These are phyloP conservation scores for Eucalyptus pauciflora DNA, from an alignment of 345 rosid genomes.

Conservation along the genomic window DNA sequence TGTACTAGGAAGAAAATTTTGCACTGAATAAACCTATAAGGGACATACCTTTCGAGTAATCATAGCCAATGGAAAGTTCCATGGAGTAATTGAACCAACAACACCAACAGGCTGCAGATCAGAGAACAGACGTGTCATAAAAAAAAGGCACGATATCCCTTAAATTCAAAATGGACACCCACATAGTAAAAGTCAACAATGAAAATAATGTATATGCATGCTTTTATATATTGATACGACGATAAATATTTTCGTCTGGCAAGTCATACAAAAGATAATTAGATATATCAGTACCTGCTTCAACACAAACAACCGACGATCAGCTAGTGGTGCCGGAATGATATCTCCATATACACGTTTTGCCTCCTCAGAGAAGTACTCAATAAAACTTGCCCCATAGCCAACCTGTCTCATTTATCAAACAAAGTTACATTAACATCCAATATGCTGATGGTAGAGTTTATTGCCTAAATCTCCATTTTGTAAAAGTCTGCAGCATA, in stretches of 20 bases:
- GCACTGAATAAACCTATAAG: background rate
- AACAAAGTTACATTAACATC: background rate
- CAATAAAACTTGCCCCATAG: constrained; percentile 89
- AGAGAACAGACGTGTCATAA: background rate
- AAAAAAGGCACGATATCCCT: background rate
- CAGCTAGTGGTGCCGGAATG: constrained; percentile 67
- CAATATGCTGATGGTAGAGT: background rate
- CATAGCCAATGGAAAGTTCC: constrained; percentile 99
- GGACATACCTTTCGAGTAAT: constrained; percentile 83
- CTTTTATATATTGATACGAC: background rate
- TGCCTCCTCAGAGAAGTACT: constrained; percentile 90
- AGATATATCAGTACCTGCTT: constrained; percentile 48
- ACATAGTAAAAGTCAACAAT: background rate
- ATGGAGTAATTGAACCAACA: constrained; percentile 90
- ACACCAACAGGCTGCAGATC: constrained; percentile 86
- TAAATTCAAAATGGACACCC: background rate
- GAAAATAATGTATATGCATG: background rate
- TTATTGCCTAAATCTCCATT: background rate
- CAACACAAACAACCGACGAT: constrained; percentile 77
- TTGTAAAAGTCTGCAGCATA: background rate
- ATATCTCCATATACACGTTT: constrained; percentile 93
- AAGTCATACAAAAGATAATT: background rate
- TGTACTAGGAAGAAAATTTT: background rate
- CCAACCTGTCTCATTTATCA: constrained; percentile 39
- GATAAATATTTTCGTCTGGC: background rate